Base-by-base conservation (phyloP, 192 early-diverging fungal species). In the Helicostylum pulchrum region DNA sequence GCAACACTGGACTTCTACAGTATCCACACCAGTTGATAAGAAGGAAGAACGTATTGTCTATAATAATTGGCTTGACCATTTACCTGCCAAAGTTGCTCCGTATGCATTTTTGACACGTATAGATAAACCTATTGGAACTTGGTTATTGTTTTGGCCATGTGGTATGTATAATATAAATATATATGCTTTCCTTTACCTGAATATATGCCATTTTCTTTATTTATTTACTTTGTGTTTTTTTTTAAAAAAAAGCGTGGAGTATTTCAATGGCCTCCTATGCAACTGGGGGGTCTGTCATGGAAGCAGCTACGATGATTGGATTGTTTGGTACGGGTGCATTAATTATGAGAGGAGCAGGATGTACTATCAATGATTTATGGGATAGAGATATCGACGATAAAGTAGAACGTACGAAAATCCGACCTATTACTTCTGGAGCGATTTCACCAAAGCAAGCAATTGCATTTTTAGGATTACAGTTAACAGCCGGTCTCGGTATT, bases 291-390 rank as follows among this genome's bases (percentile, higher is more conserved):
- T 73, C 87, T 3, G 7, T 79, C 3, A 32, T 76, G 7, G 71
- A 79, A 5, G 86, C 90, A 57, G 74, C 79, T 0, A 78, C 78
- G 31, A 90, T 88, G 80, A 68, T 95, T 10, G 83, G 80, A 0
- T 71, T 96, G 23, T 98, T 98, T 83, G 90, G 88, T 14, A 76
- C 82, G 1, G 96, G 96, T 21, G 89, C 92, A 1, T 65, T 95
- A 3, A 83, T 95, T 12, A 96, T 98, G 94, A 87, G 96, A 17
- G 94, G 96, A 2, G 96, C 94, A 20, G 96, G 94, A 19, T 98
- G 96, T 79, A 94, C 92, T 0, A 92, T 98, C 64, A 98, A 98
- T 71, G 96, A 98, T 67, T 78, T 98, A 71, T 97, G 94, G 96
- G 96, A 98, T 71, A 66, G 80, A n/a, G 84, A 92, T 60, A 85